Evolutionary conservation across 768 basidiomycete genomes (phyloP).

Genomic region (Dacryopinax spathularia): DNA sequence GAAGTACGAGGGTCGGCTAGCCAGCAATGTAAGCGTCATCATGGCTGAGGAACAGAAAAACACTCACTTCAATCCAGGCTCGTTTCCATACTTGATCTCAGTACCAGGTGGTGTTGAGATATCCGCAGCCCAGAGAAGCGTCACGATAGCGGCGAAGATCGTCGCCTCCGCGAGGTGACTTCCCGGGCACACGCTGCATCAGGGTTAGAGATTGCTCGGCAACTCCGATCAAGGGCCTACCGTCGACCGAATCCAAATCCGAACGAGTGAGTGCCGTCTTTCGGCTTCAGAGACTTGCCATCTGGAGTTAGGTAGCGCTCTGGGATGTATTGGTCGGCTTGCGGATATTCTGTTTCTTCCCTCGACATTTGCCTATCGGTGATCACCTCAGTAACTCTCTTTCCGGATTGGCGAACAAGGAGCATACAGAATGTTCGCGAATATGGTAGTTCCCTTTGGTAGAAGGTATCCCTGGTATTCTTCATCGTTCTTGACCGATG

Average conservation of each 20-base stretch:
- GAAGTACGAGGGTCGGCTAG: neutral
- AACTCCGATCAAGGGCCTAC: conserved; percentile 3
- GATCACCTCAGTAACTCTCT: neutral
- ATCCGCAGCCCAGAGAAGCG: conserved; percentile 26
- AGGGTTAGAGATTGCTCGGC: neutral
- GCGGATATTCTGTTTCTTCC: conserved; percentile 23
- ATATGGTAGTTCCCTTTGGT: conserved; percentile 23
- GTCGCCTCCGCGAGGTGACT: conserved; percentile 46
- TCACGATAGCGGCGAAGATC: conserved; percentile 49
- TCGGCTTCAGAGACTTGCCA: conserved; percentile 34
- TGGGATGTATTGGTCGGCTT: neutral
- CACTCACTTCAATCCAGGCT: too few relatives aligned
- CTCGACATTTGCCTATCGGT: neutral
- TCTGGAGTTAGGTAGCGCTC: conserved; percentile 3
- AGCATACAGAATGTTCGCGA: conserved; percentile 1
- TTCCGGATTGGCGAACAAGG: conserved; percentile 2
- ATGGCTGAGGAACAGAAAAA: too few relatives aligned
- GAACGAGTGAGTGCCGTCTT: conserved; percentile 42
- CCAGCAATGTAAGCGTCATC: neutral
- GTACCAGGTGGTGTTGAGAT: neutral
- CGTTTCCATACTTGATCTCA: neutral
- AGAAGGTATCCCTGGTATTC: conserved; percentile 24
- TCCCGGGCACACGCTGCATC: conserved; percentile 50
- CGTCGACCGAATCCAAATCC: conserved; percentile 34
- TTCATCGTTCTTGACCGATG: conserved; percentile 12